Conservation (phyloP, 257 asterid species). For the Oldenlandia corymbosa region DNA sequence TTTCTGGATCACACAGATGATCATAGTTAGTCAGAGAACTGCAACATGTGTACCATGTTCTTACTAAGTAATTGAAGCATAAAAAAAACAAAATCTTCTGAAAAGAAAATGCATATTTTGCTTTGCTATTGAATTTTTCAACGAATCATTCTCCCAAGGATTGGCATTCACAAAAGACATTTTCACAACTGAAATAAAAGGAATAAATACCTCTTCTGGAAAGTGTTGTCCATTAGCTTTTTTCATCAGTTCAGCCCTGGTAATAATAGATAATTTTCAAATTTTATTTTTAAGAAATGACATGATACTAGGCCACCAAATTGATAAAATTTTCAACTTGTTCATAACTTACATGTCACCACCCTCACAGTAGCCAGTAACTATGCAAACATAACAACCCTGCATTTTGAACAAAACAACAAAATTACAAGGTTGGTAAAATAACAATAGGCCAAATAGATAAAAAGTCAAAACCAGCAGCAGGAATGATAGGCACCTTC, state of each 20-base stretch:
- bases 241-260: slow-evolving; percentile 97
- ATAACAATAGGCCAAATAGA: not conserved
- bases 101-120: not conserved
- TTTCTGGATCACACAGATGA: slow-evolving; percentile 47
- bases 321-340: not conserved
- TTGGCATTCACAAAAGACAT: not conserved
- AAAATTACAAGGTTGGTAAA: not conserved
- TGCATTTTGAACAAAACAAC: slow-evolving; percentile 21
- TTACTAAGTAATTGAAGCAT: not conserved
- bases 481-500: slow-evolving; percentile 51
- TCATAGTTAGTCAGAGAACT: slow-evolving; percentile 10
- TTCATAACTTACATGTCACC: slow-evolving; percentile 85
- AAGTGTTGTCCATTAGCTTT: slow-evolving; percentile 79
- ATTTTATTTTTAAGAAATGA: too few relatives aligned
- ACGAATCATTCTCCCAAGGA: not conserved
- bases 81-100: not conserved
- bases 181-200: not conserved
- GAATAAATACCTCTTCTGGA: slow-evolving; percentile 80
- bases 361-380: slow-evolving; percentile 97
- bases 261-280: not conserved
- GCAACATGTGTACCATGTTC: not conserved
- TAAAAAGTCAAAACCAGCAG: not conserved
- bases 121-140: not conserved
- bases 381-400: slow-evolving; percentile 99
- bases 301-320: not conserved